Percentiles rank a stretch among this genome's conserved stretches.
Evolutionary conservation across 306 rosid genomes (phyloP).

Genomic region (Castanopsis chinensis): DNA sequence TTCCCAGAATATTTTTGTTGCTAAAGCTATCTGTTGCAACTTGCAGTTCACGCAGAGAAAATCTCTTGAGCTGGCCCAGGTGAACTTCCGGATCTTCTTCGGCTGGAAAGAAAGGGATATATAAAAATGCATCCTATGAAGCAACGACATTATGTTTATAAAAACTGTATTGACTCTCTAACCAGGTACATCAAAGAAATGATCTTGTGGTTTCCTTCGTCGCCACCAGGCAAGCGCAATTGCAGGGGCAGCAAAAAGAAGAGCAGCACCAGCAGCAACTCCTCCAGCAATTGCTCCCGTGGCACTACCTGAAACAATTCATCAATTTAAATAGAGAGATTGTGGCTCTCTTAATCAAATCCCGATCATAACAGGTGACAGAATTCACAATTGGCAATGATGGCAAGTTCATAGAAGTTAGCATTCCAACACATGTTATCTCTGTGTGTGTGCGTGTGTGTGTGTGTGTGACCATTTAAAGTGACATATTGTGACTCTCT

Average conservation of each 20-base stretch:
- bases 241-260: slow-evolving; percentile 91
- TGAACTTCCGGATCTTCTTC: slow-evolving; percentile 99
- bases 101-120: slow-evolving; percentile 42
- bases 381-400: neutral
- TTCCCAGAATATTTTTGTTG: slow-evolving; percentile 75
- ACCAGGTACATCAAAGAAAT: slow-evolving; percentile 98
- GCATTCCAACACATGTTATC: neutral
- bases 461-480: too few relatives aligned
- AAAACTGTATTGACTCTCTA: slow-evolving; percentile 35
- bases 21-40: slow-evolving; percentile 88
- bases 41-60: slow-evolving; percentile 88
- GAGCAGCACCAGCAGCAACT: slow-evolving; percentile 95
- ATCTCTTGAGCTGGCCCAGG: slow-evolving; percentile 88
- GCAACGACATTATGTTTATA: neutral
- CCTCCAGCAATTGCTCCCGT: slow-evolving; percentile 98
- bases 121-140: slow-evolving; percentile 14
- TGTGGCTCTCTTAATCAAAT: neutral
- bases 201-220: slow-evolving; percentile 67
- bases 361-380: neutral
- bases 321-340: neutral
- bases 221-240: slow-evolving; percentile 85
- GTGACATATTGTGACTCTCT: too few relatives aligned
- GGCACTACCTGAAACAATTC: slow-evolving; percentile 45
- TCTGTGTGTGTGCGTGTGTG: neutral
- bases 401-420: neutral